A percentile compares a stretch with the other conserved stretches of the same genome.
phyloP scores from a whole-genome alignment of 345 rosid genomes.

The Eutrema yunnanense region DNA sequence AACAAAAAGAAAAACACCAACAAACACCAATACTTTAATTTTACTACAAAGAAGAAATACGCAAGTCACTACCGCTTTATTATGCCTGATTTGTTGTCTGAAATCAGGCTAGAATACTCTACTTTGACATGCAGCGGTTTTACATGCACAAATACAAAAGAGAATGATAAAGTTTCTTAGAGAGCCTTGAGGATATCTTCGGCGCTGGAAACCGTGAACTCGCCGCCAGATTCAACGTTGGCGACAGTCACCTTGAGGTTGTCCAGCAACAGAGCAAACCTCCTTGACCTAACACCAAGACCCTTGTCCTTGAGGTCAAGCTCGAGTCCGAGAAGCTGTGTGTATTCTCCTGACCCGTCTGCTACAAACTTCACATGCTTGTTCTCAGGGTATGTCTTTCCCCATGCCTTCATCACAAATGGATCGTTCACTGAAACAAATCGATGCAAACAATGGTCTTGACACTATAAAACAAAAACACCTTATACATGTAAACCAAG shows the following conservation, averaged over 20 bases:
- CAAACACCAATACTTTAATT: neutral
- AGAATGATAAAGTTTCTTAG: slow-evolving; percentile 3
- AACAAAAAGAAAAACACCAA: neutral
- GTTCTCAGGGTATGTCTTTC: slow-evolving; percentile 85
- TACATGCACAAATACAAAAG: neutral
- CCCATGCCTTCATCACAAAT: slow-evolving; percentile 95
- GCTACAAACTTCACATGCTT: slow-evolving; percentile 89
- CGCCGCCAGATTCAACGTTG: slow-evolving; percentile 84
- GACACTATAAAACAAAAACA: neutral
- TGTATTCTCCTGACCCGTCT: slow-evolving; percentile 79
- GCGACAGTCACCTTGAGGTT: slow-evolving; percentile 89
- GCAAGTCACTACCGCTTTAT: neutral
- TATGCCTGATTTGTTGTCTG: neutral
- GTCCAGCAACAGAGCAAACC: slow-evolving; percentile 77
- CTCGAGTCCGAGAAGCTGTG: slow-evolving; percentile 83
- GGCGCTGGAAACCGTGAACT: slow-evolving; percentile 74
- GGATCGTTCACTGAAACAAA: slow-evolving; percentile 73
- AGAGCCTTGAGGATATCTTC: slow-evolving; percentile 81
- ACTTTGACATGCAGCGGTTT: neutral
- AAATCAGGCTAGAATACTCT: neutral
- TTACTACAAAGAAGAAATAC: neutral
- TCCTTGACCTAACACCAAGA: slow-evolving; percentile 76
- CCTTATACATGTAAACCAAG: neutral
- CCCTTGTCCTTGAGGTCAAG: slow-evolving; percentile 80
- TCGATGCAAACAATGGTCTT: neutral